Base-by-base conservation (phyloP, 352 stramenopile genomes). In the Paralagenidium karlingii region DNA sequence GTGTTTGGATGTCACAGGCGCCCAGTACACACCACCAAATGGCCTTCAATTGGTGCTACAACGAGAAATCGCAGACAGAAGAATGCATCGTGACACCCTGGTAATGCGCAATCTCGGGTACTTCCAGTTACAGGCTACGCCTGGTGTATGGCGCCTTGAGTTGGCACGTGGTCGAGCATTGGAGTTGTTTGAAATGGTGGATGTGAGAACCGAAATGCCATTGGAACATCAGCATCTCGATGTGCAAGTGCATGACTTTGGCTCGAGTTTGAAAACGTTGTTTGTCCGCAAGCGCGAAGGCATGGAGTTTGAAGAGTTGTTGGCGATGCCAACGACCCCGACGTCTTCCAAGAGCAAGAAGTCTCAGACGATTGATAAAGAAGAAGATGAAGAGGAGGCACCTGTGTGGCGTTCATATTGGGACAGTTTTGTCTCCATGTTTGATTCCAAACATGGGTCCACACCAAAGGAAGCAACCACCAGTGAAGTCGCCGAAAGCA, bases 41-140 rank as follows among this genome's bases (percentile, higher is more conserved):
- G 89, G 91, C 0, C 63, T 98, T 9, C 90, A 97, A 53, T 49
- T 98, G 16, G 60, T 94, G 20, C 63, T 97, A 33, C 62, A 90
- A 31, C 78, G 74, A 16, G 61, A 81, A n/a, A 54, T 82, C 18
- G 73, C 65, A 8, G 57, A 41, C 34, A 43, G 57, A 20, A 55
- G 58, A 18, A 40, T 84, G 26, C 64, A 87, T 34, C 79, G 76
- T 18, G 96, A 99, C 51, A 99, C 96, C 11, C 51, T 99, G 3
- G 96, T 99, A 13, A 99, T 99, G 96, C 96, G 97, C 50, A 99
- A 98, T 60, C 60, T 97, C 22, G 96, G 96, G 11, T 99, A 99
- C 73, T 99, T 97, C 64, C 96, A 99, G 55, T 68, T 99, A 10
- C 87, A 98, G 44, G 94, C 94, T 0, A 94, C 94, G 1, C 95